These are phyloP conservation scores for Leptosphaerulina australis DNA, from an alignment of 2,329 filamentous ascomycete species.

Conservation along the genomic window DNA sequence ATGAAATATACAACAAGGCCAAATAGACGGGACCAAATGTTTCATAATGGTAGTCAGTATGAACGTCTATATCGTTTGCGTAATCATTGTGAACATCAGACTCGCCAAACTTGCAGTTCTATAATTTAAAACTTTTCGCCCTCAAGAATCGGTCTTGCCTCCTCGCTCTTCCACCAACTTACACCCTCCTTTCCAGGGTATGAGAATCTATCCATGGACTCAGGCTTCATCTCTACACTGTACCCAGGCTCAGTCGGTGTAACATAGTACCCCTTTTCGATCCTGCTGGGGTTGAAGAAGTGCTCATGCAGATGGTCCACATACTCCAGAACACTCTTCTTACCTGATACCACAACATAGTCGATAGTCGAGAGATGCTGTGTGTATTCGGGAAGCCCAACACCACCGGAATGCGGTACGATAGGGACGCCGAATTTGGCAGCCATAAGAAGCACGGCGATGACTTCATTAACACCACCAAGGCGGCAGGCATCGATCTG, in stretches of 20 bases:
- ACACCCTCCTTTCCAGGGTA: conserved; percentile 79
- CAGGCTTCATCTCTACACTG: conserved; percentile 90
- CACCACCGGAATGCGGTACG: conserved; percentile 87
- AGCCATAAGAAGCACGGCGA: conserved; percentile 87
- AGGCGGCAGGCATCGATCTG: conserved; percentile 91
- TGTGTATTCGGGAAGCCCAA: conserved; percentile 91
- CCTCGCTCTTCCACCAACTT: conserved; percentile 79
- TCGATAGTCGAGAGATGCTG: conserved; percentile 92
- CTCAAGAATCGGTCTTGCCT: conserved; percentile 76
- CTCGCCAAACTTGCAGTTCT: no score
- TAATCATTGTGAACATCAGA: no score
- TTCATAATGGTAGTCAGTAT: no score
- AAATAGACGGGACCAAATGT: no score
- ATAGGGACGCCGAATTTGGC: conserved; percentile 80
- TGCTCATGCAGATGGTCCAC: conserved; percentile 95
- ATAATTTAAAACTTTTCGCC: conserved; percentile 52
- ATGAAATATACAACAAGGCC: no score
- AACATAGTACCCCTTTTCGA: conserved; percentile 85
- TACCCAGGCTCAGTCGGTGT: conserved; percentile 85
- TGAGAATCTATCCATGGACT: conserved; percentile 79
- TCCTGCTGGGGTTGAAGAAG: conserved; percentile 79
- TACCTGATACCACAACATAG: conserved; percentile 84
- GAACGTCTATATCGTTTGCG: no score
- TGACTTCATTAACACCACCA: conserved; percentile 88
- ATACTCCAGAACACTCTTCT: conserved; percentile 84